A percentile compares a stretch with the other conserved stretches of the same genome.
Evolutionary conservation across 2,329 filamentous ascomycete genomes (phyloP).

Genomic region (Eutypella sp.): DNA sequence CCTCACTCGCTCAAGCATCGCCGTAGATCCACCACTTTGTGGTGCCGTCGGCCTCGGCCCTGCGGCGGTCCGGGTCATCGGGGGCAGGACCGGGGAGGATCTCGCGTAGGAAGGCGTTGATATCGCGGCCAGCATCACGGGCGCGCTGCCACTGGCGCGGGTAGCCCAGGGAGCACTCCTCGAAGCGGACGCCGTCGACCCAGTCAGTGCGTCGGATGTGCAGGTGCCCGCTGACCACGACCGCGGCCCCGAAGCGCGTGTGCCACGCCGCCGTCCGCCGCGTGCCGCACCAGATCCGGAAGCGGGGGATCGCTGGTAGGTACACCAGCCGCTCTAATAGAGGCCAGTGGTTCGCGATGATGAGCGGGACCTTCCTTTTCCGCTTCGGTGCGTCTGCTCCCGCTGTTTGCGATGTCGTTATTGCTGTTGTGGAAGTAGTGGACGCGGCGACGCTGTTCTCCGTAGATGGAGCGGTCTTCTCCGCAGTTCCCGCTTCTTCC

Average conservation of each 20-base stretch:
- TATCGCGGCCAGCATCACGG: constrained; percentile 21
- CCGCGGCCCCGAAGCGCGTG: constrained; percentile 27
- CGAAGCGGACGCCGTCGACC: constrained; percentile 31
- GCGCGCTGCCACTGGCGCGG: constrained; percentile 32
- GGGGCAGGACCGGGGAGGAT: constrained; percentile 28
- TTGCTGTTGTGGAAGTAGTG: not conserved
- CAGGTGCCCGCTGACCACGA: constrained; percentile 32
- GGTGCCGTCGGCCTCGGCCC: not conserved
- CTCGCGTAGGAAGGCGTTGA: constrained; percentile 32
- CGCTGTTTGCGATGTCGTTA: not conserved
- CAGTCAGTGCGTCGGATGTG: constrained; percentile 35
- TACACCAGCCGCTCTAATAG: constrained; percentile 30
- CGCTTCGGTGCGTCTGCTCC: not conserved
- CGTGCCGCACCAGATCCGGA: constrained; percentile 35
- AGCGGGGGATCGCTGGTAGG: constrained; percentile 30
- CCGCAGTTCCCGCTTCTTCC: not conserved
- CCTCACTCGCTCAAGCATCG: not conserved
- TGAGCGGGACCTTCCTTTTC: constrained; percentile 15
- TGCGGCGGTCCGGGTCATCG: too few relatives aligned
- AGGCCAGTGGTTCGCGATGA: constrained; percentile 35
- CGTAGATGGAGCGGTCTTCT: not conserved
- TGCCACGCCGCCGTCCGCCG: constrained; percentile 32
- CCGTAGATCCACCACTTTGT: not conserved
- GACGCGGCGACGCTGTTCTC: not conserved
- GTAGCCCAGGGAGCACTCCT: constrained; percentile 34